Conservation (phyloP, 345 rosid genomes). For the Psidium friedrichsthalianum region DNA sequence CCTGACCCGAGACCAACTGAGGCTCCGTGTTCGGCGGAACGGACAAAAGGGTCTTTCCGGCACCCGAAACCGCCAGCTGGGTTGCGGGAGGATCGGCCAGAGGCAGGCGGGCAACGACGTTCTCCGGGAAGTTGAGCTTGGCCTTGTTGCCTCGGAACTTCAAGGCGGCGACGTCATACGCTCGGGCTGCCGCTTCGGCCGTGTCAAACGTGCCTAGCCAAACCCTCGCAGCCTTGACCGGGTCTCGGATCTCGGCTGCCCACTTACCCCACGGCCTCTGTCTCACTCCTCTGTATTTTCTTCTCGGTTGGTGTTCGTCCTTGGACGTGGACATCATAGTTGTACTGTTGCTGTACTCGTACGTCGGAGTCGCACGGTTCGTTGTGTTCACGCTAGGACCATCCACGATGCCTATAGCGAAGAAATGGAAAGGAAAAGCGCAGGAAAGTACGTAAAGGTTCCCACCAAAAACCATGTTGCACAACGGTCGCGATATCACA, state of each 20-base stretch:
- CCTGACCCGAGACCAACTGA: neutral
- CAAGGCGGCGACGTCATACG: slow-evolving; percentile 84
- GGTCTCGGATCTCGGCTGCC: slow-evolving; percentile 98
- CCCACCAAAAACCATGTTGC: neutral
- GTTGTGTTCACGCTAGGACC: neutral
- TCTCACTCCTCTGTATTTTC: slow-evolving; percentile 86
- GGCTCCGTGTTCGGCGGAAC: neutral
- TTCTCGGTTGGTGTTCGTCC: slow-evolving; percentile 11
- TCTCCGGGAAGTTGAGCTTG: slow-evolving; percentile 96
- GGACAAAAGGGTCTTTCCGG: neutral
- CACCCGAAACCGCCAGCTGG: neutral
- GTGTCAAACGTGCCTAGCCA: slow-evolving; percentile 94
- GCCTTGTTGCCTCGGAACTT: slow-evolving; percentile 85
- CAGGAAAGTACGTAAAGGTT: neutral
- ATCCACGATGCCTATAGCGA: neutral
- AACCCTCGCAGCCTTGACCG: slow-evolving; percentile 77
- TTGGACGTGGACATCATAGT: neutral
- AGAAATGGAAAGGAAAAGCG: neutral
- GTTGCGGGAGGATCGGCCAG: neutral
- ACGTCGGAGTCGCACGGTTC: neutral
- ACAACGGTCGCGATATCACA: neutral
- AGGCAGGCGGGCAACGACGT: slow-evolving; percentile 39
- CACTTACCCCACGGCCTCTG: slow-evolving; percentile 96
- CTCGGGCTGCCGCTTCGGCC: slow-evolving; percentile 80
- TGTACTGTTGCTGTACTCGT: slow-evolving; percentile 2